A percentile compares a stretch with the other conserved stretches of the same genome.
These are phyloP conservation scores for Wickerhamiella nectarea DNA, from an alignment of 805 yeast genomes.

Conservation along the genomic window DNA sequence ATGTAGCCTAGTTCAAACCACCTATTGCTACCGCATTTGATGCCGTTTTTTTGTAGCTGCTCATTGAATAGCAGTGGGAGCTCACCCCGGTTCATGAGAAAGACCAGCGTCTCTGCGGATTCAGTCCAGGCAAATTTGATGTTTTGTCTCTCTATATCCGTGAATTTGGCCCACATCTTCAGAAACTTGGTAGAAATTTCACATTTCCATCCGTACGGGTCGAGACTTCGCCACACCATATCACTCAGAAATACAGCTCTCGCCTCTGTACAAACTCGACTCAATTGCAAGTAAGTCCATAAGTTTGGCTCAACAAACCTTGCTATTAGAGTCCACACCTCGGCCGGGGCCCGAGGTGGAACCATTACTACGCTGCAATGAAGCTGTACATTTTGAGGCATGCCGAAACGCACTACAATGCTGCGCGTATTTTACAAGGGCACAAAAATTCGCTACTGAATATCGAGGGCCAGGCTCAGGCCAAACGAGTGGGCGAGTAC, in stretches of 20 bases:
- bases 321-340: not conserved
- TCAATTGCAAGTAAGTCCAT: not conserved
- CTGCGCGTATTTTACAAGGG: conserved; percentile 60
- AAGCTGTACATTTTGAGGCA: conserved; percentile 44
- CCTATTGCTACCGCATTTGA: not conserved
- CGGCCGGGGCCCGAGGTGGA: not conserved
- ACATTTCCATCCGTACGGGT: not conserved
- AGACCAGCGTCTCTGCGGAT: not conserved
- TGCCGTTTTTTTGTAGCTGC: not conserved
- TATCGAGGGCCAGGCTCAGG: conserved; percentile 47
- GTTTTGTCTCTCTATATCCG: not conserved
- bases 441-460: conserved; percentile 57
- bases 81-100: not conserved
- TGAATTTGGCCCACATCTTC: not conserved
- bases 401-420: conserved; percentile 71
- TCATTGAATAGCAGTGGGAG: not conserved
- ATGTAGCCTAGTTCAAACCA: not conserved
- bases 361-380: not conserved
- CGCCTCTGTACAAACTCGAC: not conserved
- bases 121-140: not conserved
- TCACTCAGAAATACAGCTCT: not conserved
- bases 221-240: not conserved
- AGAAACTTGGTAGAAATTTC: not conserved
- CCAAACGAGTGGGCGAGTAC: conserved; percentile 38
- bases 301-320: not conserved